Conservation (phyloP, 1,139 yeast genomes). For the Petasospora fabianii region DNA sequence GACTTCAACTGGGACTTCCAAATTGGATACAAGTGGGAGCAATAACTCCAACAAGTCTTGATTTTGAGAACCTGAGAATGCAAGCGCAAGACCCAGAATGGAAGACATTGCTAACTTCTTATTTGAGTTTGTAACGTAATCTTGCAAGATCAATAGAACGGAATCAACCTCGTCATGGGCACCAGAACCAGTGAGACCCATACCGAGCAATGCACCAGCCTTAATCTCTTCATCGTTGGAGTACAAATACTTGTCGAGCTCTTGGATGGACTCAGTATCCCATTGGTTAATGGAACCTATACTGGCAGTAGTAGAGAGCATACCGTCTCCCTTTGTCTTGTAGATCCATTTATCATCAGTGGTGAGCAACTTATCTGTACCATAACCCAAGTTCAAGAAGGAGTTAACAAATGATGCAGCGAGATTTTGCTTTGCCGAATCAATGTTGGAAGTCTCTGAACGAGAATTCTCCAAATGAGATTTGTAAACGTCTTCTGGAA, state of each 20-base stretch:
- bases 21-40: constrained; percentile 84
- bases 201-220: constrained; percentile 96
- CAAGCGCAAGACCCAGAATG: constrained; percentile 86
- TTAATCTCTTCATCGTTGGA: constrained; percentile 83
- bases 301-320: constrained; percentile 92
- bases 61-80: constrained; percentile 92
- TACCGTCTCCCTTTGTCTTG: constrained; percentile 88
- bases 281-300: constrained; percentile 89
- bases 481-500: constrained; percentile 93
- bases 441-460: constrained; percentile 59
- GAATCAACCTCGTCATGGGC: constrained; percentile 97
- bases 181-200: constrained; percentile 91
- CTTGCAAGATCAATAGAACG: constrained; percentile 80
- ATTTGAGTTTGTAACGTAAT: constrained; percentile 58
- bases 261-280: constrained; percentile 91
- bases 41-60: constrained; percentile 76
- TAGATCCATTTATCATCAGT: constrained; percentile 87
- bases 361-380: constrained; percentile 76
- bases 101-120: constrained; percentile 71
- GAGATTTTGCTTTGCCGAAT: constrained; percentile 91
- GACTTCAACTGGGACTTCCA: constrained; percentile 69
- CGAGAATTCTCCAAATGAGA: constrained; percentile 76
- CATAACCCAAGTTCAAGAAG: constrained; percentile 86
- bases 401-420: constrained; percentile 96
- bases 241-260: constrained; percentile 83